Conservation (phyloP, 148 eudicot genomes). For the Vaccinium darrowii region DNA sequence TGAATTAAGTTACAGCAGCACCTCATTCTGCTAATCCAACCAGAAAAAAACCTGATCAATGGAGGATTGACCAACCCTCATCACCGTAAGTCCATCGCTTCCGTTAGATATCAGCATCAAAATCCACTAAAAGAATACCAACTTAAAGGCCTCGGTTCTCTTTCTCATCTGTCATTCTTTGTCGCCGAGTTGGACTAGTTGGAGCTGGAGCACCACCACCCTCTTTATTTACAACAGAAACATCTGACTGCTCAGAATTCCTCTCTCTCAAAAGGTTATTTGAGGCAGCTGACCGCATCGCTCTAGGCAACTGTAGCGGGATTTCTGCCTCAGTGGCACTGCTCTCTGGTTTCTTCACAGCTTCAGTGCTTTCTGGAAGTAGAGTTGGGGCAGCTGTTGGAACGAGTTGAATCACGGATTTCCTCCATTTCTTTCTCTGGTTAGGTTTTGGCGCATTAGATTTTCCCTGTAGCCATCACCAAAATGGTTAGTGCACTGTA, state of each 20-base stretch:
- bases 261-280: slow-evolving; percentile 59
- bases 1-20: not conserved
- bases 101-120: not conserved
- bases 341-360: slow-evolving; percentile 32
- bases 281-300: slow-evolving; percentile 60
- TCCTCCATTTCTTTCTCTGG: slow-evolving; percentile 79
- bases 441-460: slow-evolving; percentile 59
- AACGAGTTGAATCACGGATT: slow-evolving; percentile 70
- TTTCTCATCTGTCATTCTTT: slow-evolving; percentile 45
- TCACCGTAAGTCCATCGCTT: not conserved
- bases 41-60: slow-evolving; percentile 6
- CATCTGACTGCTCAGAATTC: slow-evolving; percentile 56
- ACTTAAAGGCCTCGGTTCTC: slow-evolving; percentile 53
- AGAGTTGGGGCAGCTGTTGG: slow-evolving; percentile 48
- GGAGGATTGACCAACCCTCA: slow-evolving; percentile 10
- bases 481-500: not conserved
- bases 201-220: slow-evolving; percentile 39
- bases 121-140: not conserved
- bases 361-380: slow-evolving; percentile 40
- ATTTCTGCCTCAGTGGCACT: slow-evolving; percentile 35
- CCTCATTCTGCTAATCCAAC: not conserved
- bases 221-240: slow-evolving; percentile 38
- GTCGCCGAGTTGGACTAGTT: slow-evolving; percentile 44
- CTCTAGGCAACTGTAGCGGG: slow-evolving; percentile 68
- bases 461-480: slow-evolving; percentile 42